Percentiles rank a stretch among this genome's conserved stretches.
phyloP scores from a whole-genome alignment of 208 protist genomes.

The Balamuthia mandrillaris region DNA sequence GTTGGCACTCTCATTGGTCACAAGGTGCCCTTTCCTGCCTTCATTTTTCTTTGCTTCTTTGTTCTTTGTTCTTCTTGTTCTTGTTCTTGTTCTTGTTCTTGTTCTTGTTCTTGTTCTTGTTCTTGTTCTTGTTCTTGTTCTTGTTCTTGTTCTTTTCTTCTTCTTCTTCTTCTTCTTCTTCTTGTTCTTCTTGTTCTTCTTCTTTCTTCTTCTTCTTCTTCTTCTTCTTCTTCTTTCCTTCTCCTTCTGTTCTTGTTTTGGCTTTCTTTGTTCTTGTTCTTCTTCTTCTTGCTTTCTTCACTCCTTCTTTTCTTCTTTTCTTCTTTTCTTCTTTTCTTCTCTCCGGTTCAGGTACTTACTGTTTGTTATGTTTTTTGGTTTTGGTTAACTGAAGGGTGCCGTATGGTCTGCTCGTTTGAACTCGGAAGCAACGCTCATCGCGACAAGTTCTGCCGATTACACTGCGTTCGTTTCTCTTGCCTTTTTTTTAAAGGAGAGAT shows the following conservation, averaged over 20 bases:
- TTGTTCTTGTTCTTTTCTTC: neutral
- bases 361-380: neutral
- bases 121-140: neutral
- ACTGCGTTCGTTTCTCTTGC: conserved; percentile 55
- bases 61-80: no score
- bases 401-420: conserved; percentile 88
- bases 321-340: neutral
- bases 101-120: neutral
- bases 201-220: neutral
- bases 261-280: neutral
- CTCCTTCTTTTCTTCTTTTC: neutral
- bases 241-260: no score
- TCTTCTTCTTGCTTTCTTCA: neutral
- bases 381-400: no score
- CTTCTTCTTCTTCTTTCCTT: neutral
- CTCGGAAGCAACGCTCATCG: conserved; percentile 75
- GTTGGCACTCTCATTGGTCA: conserved; percentile 90
- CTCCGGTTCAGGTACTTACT: neutral
- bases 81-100: neutral
- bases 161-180: neutral
- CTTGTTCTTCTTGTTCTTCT: neutral
- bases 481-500: no score
- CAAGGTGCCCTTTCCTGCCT: conserved; percentile 61
- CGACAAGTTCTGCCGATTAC: conserved; percentile 88
- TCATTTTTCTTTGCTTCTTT: neutral